A percentile compares a stretch with the other conserved stretches of the same genome.
Conservation (phyloP, 805 yeast genomes). For the Candida suzukii region DNA sequence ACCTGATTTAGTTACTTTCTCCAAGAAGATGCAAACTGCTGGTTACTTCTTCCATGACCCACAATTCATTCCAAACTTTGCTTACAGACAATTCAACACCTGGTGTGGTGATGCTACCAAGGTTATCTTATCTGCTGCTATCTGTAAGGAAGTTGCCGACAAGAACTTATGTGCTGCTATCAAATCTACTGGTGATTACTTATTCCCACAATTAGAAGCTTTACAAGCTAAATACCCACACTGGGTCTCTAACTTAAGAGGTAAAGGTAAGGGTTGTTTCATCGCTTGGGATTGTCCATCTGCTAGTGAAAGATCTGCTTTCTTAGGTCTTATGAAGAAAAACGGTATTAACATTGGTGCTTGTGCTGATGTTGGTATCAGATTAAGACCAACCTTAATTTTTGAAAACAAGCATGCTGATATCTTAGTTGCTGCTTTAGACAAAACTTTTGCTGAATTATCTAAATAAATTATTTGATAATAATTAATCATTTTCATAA, state of each 20-base stretch:
- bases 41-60: constrained; percentile 79
- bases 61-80: constrained; percentile 61
- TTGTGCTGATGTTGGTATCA: constrained; percentile 71
- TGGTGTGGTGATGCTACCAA: constrained; percentile 93
- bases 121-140: constrained; percentile 68
- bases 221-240: constrained; percentile 51
- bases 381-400: constrained; percentile 74
- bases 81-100: constrained; percentile 90
- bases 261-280: constrained; percentile 69
- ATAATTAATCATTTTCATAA: neutral
- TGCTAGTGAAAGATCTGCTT: constrained; percentile 50
- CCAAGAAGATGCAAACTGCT: constrained; percentile 85
- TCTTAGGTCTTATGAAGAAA: constrained; percentile 51
- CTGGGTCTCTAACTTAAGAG: constrained; percentile 53
- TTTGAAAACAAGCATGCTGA: constrained; percentile 81
- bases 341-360: constrained; percentile 80
- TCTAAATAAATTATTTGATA: constrained; percentile 2
- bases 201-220: constrained; percentile 47
- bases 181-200: constrained; percentile 57
- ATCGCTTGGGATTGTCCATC: constrained; percentile 71
- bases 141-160: constrained; percentile 56
- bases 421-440: constrained; percentile 41
- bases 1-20: constrained; percentile 81
- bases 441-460: constrained; percentile 25
- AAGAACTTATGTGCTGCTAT: constrained; percentile 53